phyloP scores from a whole-genome alignment of 148 eudicot genomes.

The Fallopia convolvulus region DNA sequence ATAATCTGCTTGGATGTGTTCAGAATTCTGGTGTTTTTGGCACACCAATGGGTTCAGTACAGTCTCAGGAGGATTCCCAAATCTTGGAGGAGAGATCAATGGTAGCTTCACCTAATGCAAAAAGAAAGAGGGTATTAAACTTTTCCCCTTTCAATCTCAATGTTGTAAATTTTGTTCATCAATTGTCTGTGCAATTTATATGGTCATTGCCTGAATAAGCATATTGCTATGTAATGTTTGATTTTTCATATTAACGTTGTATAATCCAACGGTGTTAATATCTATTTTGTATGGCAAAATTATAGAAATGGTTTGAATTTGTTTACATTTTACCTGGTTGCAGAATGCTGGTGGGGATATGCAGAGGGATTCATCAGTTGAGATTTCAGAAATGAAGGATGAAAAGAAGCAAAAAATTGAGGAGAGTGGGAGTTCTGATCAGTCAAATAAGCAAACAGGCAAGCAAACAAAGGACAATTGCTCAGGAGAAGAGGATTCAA shows the following conservation, averaged over 20 bases:
- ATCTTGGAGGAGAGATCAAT: background rate
- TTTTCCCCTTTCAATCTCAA: background rate
- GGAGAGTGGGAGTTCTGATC: constrained; percentile 10
- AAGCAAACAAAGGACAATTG: constrained; percentile 14
- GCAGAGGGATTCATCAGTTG: background rate
- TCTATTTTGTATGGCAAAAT: background rate
- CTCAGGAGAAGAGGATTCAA: constrained; percentile 14
- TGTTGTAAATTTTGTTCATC: background rate
- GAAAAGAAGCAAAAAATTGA: constrained; percentile 14
- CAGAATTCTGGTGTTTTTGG: constrained; percentile 5
- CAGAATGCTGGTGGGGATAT: constrained; percentile 6
- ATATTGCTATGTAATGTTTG: background rate
- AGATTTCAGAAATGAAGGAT: constrained; percentile 15
- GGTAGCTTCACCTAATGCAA: constrained; percentile 5
- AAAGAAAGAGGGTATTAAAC: constrained; percentile 3
- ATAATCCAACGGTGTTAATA: background rate
- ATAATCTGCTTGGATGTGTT: background rate
- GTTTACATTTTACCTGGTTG: background rate
- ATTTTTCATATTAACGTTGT: background rate
- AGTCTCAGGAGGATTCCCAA: constrained; percentile 2
- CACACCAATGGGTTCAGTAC: background rate
- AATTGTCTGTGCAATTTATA: background rate
- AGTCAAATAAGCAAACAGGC: constrained; percentile 2
- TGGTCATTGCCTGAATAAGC: background rate
- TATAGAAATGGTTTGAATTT: background rate